Percentiles rank a stretch among this genome's conserved stretches.
Conservation (phyloP, 2,329 filamentous ascomycete species). For the Diaporthe aspalathi region DNA sequence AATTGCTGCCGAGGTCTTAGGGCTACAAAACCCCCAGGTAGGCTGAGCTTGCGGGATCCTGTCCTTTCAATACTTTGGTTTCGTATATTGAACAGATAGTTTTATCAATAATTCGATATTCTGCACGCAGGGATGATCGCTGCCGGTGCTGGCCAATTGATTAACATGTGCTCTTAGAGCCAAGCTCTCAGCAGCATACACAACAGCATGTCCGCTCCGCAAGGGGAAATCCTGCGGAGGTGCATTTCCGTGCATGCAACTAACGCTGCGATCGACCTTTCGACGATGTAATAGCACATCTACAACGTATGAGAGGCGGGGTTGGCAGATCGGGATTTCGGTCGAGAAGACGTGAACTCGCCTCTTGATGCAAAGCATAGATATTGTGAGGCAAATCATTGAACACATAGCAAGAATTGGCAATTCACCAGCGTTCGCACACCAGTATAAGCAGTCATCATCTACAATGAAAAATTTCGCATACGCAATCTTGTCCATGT, state of each 20-base stretch:
- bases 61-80: neutral
- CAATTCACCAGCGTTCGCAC: neutral
- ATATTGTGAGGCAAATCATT: neutral
- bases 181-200: neutral
- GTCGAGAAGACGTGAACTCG: neutral
- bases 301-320: neutral
- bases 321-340: neutral
- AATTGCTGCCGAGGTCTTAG: neutral
- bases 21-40: too few species aligned
- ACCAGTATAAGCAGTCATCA: too few species aligned
- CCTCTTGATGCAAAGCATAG: neutral
- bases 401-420: neutral
- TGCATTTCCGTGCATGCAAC: neutral
- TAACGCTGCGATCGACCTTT: neutral
- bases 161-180: neutral
- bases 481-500: neutral
- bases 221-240: conserved; percentile 15
- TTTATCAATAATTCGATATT: neutral
- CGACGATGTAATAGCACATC: neutral
- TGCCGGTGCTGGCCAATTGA: neutral
- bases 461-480: conserved; percentile 4
- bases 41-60: neutral
- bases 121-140: neutral
- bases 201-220: neutral
- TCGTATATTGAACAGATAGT: neutral